Evolutionary conservation across 768 basidiomycete genomes (phyloP), one percentile per base, ranked within the genome.

Genomic region (Boletus speciosus): DNA sequence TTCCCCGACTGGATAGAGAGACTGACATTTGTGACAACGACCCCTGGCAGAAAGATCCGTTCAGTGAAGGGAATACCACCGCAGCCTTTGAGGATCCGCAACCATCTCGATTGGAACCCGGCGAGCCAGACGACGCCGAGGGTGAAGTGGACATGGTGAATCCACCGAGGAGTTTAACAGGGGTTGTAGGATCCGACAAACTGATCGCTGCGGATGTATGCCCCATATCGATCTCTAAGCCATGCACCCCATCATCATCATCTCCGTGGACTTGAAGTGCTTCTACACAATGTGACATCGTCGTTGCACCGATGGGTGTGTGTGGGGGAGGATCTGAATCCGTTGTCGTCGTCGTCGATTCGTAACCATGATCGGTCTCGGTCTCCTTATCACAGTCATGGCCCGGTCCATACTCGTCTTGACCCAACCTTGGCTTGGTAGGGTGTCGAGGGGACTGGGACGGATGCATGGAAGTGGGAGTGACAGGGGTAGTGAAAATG

Each of bases 321-420:
- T 65, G 61, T 7, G 66, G 65, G 15, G 53, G 56, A 54, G 66
- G 65, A 54, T 63, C 61, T 6, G 65, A 66, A 48, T 66, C 63
- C 8, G 65, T 66, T 3, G 58, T 68, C 1, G 65, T 67, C 19
- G 65, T 66, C 9, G 63, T 54, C 5, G 65, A 66, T 35, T 66
- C 65, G 10, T 67, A 67, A 21, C 55, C 65, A 36, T 65, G 61
- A 37, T 66, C 65, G 1, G 51, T 64, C 55, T 66, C 60, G 0
- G 54, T 52, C 31, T 67, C 65, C 45, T 53, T 62, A 4, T 67
- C 66, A 23, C 32, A 27, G 19, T 64, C 59, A n/a, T 23, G 57
- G n/a, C 44, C 53, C n/a, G 16, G 10, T 12, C 46, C 32, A 21
- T 47, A 41, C 47, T 45, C 56, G 43, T 53, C 54, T 32, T 23